A percentile compares a stretch with the other conserved stretches of the same genome.
Conservation (phyloP, 768 basidiomycete genomes). For the Sistotremastrum niveocremeum region DNA sequence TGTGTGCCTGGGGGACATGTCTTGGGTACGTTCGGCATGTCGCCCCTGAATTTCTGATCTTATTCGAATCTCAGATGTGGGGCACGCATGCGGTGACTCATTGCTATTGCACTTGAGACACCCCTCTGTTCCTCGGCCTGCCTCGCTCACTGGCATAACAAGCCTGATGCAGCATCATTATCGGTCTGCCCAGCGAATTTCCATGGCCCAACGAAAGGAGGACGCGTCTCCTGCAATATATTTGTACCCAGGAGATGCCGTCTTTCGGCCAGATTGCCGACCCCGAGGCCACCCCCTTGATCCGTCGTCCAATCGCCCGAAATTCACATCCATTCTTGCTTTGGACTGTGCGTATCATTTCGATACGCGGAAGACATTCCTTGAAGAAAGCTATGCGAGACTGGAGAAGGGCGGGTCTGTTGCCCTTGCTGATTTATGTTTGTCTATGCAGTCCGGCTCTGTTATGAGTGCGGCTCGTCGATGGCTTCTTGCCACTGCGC, state of each 20-base stretch:
- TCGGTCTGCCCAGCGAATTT: constrained; percentile 31
- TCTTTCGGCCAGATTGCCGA: constrained; percentile 19
- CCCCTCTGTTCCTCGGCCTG: constrained; percentile 31
- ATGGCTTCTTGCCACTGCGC: constrained; percentile 19
- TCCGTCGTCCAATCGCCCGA: constrained; percentile 13
- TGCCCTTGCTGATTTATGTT: constrained; percentile 51
- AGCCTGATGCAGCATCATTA: constrained; percentile 34
- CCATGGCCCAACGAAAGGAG: not conserved
- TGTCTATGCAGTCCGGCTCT: constrained; percentile 17
- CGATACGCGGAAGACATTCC: constrained; percentile 34
- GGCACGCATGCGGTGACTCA: constrained; percentile 57
- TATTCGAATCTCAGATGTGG: constrained; percentile 36
- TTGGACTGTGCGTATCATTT: constrained; percentile 66
- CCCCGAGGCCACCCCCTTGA: constrained; percentile 30
- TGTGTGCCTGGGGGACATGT: constrained; percentile 31
- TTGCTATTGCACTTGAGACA: constrained; percentile 39
- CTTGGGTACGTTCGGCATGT: constrained; percentile 29
- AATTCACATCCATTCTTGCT: constrained; percentile 40
- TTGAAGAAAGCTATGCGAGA: constrained; percentile 33
- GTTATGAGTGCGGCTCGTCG: constrained; percentile 15
- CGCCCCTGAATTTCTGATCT: not conserved
- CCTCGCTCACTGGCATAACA: constrained; percentile 43
- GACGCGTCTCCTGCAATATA: constrained; percentile 3
- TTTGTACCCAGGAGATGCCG: constrained; percentile 34
- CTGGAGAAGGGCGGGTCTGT: constrained; percentile 38